Percentiles rank a stretch among this genome's conserved stretches.
phyloP scores from a whole-genome alignment of 106 monocot species.

The Allium sativum region DNA sequence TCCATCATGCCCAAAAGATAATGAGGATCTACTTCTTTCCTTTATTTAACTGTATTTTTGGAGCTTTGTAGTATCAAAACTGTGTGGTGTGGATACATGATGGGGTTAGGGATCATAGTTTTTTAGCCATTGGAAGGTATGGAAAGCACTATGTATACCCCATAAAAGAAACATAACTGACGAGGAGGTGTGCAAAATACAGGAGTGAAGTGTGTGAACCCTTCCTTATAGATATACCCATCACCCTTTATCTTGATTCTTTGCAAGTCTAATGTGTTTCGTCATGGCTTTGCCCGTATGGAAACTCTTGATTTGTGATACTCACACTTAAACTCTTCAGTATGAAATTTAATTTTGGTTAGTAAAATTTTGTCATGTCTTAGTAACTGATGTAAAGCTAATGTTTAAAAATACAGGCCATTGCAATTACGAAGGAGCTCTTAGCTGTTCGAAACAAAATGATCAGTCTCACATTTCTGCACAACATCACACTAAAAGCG shows the following conservation, averaged over 20 bases:
- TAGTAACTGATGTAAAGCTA: background rate
- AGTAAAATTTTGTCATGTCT: background rate
- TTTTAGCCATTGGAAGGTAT: no score
- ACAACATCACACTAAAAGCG: no score
- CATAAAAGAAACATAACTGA: no score
- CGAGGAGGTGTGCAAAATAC: background rate
- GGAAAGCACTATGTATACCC: no score
- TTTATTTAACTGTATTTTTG: no score
- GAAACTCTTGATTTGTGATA: conserved; percentile 34
- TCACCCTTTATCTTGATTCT: conserved; percentile 80
- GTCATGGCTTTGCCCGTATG: conserved; percentile 32
- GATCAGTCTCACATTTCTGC: background rate
- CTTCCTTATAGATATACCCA: conserved; percentile 30
- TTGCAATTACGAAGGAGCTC: conserved; percentile 55
- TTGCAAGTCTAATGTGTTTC: conserved; percentile 50
- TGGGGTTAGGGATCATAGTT: no score
- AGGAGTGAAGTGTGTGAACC: conserved; percentile 15
- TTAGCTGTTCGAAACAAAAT: conserved; percentile 37
- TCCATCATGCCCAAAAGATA: no score
- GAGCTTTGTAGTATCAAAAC: no score
- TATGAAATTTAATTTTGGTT: conserved; percentile 18
- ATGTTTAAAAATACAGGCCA: conserved; percentile 38
- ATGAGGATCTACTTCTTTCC: no score
- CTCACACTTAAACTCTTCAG: conserved; percentile 28
- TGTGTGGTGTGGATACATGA: no score